phyloP scores from a whole-genome alignment of 495 filamentous ascomycete species.

The Xanthoparmelia taractica region DNA sequence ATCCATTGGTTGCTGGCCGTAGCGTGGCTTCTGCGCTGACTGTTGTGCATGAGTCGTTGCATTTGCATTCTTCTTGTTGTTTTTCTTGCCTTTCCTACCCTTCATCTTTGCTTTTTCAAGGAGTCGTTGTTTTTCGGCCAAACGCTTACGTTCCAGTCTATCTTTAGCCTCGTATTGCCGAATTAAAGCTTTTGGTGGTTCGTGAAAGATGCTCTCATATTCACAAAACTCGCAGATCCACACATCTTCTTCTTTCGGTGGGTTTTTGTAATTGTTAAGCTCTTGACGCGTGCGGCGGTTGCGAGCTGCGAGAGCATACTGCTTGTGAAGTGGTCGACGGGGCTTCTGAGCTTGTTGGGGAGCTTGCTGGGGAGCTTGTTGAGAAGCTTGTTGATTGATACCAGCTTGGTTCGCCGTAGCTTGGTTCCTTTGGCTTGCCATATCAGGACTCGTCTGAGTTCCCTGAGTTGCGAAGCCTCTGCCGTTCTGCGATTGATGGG shows the following conservation, averaged over 20 bases:
- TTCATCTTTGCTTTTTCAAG: conserved; percentile 96
- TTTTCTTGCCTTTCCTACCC: conserved; percentile 73
- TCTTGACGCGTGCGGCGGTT: conserved; percentile 63
- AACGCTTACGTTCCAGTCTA: conserved; percentile 67
- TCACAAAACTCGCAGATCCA: conserved; percentile 96
- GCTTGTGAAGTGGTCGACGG: conserved; percentile 48
- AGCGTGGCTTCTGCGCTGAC: conserved; percentile 38
- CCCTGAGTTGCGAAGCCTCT: conserved; percentile 49
- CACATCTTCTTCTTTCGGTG: conserved; percentile 63
- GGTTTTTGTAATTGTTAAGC: conserved; percentile 68
- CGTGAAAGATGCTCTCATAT: conserved; percentile 79
- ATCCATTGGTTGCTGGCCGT: conserved; percentile 40
- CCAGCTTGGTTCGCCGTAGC: conserved; percentile 27
- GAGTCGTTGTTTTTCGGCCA: conserved; percentile 74
- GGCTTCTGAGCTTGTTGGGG: conserved; percentile 49
- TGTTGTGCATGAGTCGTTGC: conserved; percentile 20
- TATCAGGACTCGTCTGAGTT: conserved; percentile 54
- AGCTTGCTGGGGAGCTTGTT: conserved; percentile 39
- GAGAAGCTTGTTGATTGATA: conserved; percentile 33
- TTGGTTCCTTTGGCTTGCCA: conserved; percentile 31
- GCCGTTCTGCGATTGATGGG: conserved; percentile 17
- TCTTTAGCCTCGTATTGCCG: conserved; percentile 93
- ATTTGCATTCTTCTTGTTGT: conserved; percentile 52
- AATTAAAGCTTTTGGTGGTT: conserved; percentile 74
- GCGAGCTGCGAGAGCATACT: conserved; percentile 56